These are phyloP conservation scores for Volutella citrinella DNA, from an alignment of 2,329 filamentous ascomycete genomes.

Conservation along the genomic window DNA sequence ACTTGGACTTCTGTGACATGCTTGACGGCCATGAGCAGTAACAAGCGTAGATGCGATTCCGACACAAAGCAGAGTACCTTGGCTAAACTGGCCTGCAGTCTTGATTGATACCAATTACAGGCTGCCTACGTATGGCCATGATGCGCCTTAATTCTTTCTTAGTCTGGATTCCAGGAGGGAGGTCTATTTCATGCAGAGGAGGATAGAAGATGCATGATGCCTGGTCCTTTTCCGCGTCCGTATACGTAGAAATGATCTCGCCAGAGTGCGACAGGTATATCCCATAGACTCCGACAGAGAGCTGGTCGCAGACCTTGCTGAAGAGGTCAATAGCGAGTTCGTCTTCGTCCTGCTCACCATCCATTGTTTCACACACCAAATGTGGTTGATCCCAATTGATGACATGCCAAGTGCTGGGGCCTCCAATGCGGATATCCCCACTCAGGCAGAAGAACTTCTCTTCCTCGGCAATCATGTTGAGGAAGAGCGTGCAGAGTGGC, in stretches of 20 bases:
- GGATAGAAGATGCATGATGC: slow-evolving; percentile 26
- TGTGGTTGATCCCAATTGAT: slow-evolving; percentile 27
- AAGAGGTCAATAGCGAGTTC: slow-evolving; percentile 21
- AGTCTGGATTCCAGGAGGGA: slow-evolving; percentile 17
- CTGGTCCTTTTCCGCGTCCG: slow-evolving; percentile 22
- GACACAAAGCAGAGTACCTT: no score
- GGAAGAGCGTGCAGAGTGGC: no score
- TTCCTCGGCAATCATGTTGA: slow-evolving; percentile 10
- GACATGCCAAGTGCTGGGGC: slow-evolving; percentile 27
- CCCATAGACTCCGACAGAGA: slow-evolving; percentile 14
- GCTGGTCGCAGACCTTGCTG: slow-evolving; percentile 11
- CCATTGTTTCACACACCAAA: slow-evolving; percentile 26
- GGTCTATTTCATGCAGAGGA: slow-evolving; percentile 13
- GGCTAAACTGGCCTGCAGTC: no score
- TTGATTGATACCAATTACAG: no score
- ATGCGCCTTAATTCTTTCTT: no score
- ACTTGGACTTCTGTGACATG: no score
- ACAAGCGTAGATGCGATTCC: no score
- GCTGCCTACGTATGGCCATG: no score
- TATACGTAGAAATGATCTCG: slow-evolving; percentile 20
- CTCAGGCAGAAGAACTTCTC: slow-evolving; percentile 11
- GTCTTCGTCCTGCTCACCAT: slow-evolving; percentile 26
- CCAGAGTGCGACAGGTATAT: slow-evolving; percentile 21
- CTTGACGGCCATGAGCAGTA: no score
- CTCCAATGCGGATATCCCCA: slow-evolving; percentile 11